Base-by-base conservation (phyloP, 2,329 filamentous ascomycete species). In the Trichoderma simmonsii region DNA sequence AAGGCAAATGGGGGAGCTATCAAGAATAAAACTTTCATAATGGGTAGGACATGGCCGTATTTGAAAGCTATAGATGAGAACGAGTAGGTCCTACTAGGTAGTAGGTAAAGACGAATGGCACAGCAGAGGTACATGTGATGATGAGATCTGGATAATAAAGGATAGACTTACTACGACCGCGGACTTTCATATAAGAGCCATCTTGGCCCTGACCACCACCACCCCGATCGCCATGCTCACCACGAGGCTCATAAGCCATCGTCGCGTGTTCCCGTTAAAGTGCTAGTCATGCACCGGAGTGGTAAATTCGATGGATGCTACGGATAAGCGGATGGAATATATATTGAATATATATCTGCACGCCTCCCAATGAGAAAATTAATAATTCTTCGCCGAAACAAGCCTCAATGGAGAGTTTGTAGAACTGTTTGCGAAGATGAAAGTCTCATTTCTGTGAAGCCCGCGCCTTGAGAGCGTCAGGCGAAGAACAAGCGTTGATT, bases 221-320 rank as follows among this genome's bases (percentile, higher is more conserved):
- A 21, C 81, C 79, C 59, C 80, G 76, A 60, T 82, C 83, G 72
- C 82, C 83, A 76, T 84, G 82, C 75, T 87, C 86, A 77, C 85
- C 84, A 75, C 86, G 84, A 79, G 85, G 83, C 82, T 87, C 86
- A 78, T 87, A 87, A 77, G 86, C 84, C 86, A 88, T 88, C 71
- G 75, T 76, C 75, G 76, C 74, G 76, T 73, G 76, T 73, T 69
- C 65, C 73, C 61, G 75, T 68, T 73, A 73, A 60, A 60, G 72
- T 59, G 57, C 28, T 24, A 28, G 56, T 68, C 71, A 72, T 72
- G 51, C 65, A 70, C 71, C 24, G n/a, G 34, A 24, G 62, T n/a
- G 66, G 12, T 18, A 28, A 48, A 34, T 60, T 11, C 8, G 26
- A 28, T 21, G 60, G 62, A 32, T 18, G 15, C 18, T 39, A 59